phyloP scores from a whole-genome alignment of 148 eudicot genomes.

The Cornus controversa region DNA sequence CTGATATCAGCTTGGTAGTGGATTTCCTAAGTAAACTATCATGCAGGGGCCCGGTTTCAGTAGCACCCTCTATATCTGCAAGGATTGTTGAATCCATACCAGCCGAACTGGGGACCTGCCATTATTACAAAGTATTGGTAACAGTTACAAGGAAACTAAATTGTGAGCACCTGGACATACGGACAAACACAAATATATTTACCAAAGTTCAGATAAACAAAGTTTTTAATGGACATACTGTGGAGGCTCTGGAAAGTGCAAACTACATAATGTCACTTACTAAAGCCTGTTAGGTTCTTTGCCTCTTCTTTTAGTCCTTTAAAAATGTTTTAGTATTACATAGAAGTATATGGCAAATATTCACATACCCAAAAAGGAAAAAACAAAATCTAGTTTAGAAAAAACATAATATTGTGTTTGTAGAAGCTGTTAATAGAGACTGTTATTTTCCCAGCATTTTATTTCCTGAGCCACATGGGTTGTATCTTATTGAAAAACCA shows the following conservation, averaged over 20 bases:
- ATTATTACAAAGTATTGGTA: background rate
- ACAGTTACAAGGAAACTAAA: too few relatives aligned
- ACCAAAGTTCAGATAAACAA: background rate
- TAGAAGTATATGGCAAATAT: background rate
- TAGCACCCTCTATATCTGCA: background rate
- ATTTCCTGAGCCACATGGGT: background rate
- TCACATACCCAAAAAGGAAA: background rate
- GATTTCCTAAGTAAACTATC: slow-evolving; percentile 26
- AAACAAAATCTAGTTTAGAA: background rate
- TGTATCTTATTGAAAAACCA: background rate
- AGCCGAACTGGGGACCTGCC: slow-evolving; percentile 24
- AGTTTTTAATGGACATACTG: background rate
- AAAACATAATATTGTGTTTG: background rate
- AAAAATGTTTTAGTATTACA: too few relatives aligned
- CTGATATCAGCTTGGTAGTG: slow-evolving; percentile 28
- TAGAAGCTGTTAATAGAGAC: background rate
- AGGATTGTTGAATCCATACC: slow-evolving; percentile 8
- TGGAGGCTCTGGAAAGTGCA: background rate
- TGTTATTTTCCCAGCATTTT: background rate
- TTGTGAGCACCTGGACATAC: background rate
- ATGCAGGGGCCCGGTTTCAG: slow-evolving; percentile 18
- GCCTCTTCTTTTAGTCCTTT: background rate
- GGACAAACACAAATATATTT: background rate
- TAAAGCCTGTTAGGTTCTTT: background rate
- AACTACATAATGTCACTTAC: background rate